phyloP scores from a whole-genome alignment of 495 filamentous ascomycete genomes.

The Bacidia gigantensis region DNA sequence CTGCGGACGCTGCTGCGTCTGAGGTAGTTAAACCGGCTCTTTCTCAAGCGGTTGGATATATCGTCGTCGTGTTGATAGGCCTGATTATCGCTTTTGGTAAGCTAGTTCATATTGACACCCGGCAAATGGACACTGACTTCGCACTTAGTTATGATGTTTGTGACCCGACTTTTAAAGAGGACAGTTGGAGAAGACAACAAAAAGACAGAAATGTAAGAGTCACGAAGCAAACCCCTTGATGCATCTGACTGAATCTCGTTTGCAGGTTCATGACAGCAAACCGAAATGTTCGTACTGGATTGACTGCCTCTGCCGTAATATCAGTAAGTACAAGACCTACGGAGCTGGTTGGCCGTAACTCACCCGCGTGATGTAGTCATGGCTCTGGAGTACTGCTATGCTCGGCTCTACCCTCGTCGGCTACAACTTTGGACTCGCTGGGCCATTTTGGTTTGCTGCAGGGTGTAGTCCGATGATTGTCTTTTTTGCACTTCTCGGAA shows the following conservation, averaged over 20 bases:
- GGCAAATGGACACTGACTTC: neutral
- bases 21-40: neutral
- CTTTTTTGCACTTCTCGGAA: neutral
- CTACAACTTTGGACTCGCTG: constrained; percentile 36
- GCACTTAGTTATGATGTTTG: neutral
- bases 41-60: neutral
- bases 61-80: neutral
- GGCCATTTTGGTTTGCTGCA: constrained; percentile 27
- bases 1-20: neutral
- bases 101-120: neutral
- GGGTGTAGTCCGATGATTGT: constrained; percentile 1
- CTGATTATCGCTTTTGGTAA: neutral
- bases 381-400: constrained; percentile 34
- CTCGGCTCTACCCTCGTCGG: constrained; percentile 33
- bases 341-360: neutral
- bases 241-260: neutral
- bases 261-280: constrained; percentile 31
- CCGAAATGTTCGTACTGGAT: constrained; percentile 26
- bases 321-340: constrained; percentile 18
- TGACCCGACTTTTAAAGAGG: constrained; percentile 21
- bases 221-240: neutral
- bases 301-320: constrained; percentile 29
- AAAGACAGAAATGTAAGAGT: constrained; percentile 28
- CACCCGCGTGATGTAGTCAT: constrained; percentile 12
- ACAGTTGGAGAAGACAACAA: constrained; percentile 29